Percentiles rank a stretch among this genome's conserved stretches.
Conservation (phyloP, 2,329 filamentous ascomycete genomes). For the Claviceps sp. region DNA sequence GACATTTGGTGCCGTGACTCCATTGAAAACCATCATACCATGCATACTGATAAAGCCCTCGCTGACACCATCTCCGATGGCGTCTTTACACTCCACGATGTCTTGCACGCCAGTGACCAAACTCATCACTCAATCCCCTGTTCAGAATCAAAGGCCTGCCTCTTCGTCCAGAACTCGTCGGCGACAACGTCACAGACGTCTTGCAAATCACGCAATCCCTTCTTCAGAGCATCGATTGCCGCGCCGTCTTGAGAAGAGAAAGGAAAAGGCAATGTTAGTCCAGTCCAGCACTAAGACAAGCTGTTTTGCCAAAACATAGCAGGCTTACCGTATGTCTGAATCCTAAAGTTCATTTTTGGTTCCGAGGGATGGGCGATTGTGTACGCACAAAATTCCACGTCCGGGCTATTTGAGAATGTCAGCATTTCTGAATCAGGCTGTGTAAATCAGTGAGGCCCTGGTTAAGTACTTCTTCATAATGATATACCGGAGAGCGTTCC, state of each 20-base stretch:
- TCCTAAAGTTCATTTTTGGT: slow-evolving; percentile 89
- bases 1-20: background rate
- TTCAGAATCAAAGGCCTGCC: slow-evolving; percentile 21
- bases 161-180: slow-evolving; percentile 67
- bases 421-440: background rate
- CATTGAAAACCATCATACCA: background rate
- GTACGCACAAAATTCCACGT: slow-evolving; percentile 97
- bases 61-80: background rate
- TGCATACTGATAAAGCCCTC: slow-evolving; percentile 6
- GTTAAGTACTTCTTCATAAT: slow-evolving; percentile 87
- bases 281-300: slow-evolving; percentile 1
- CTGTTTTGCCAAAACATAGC: slow-evolving; percentile 5
- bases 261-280: background rate
- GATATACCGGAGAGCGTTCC: slow-evolving; percentile 85
- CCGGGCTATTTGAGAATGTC: slow-evolving; percentile 45
- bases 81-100: background rate
- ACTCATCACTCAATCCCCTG: slow-evolving; percentile 20
- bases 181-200: slow-evolving; percentile 86
- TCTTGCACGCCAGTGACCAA: background rate
- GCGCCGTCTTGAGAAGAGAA: slow-evolving; percentile 46
- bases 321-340: slow-evolving; percentile 81
- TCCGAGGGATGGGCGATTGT: slow-evolving; percentile 95
- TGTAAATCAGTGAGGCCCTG: slow-evolving; percentile 12
- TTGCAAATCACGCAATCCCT: slow-evolving; percentile 78
- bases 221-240: slow-evolving; percentile 76